A percentile compares a stretch with the other conserved stretches of the same genome.
These are phyloP conservation scores for Hypericum perforatum DNA, from an alignment of 345 rosid species.

Conservation along the genomic window DNA sequence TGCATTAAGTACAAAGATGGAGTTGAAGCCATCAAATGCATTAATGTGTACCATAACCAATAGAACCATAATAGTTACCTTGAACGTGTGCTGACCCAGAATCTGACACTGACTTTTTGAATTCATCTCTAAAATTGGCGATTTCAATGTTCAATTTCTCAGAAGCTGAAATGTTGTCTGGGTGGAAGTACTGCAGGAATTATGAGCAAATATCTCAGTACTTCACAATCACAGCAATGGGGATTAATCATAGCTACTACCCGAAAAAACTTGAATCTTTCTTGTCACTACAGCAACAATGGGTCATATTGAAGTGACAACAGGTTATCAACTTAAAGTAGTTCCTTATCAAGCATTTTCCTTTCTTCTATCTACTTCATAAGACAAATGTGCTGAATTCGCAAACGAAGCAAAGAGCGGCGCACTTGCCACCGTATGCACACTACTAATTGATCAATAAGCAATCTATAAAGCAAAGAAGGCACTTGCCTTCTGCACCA, in stretches of 20 bases:
- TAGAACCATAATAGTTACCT: constrained; percentile 32
- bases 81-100: constrained; percentile 97
- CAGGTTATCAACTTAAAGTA: too few species aligned
- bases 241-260: too few species aligned
- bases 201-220: constrained; percentile 8
- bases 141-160: constrained; percentile 82
- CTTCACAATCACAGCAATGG: neutral
- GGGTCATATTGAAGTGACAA: too few species aligned
- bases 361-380: too few species aligned
- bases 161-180: constrained; percentile 78
- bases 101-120: constrained; percentile 91
- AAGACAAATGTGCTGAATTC: too few species aligned
- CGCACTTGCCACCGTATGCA: too few species aligned
- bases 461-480: neutral
- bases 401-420: too few species aligned
- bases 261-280: too few species aligned
- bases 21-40: neutral
- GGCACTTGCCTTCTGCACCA: constrained; percentile 60
- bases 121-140: constrained; percentile 69
- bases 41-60: neutral
- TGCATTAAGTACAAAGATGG: neutral
- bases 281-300: too few species aligned
- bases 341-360: too few species aligned
- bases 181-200: constrained; percentile 73
- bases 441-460: neutral